These are phyloP conservation scores for Cadophora sp. DNA, from an alignment of 2,329 filamentous ascomycete genomes.

Conservation along the genomic window DNA sequence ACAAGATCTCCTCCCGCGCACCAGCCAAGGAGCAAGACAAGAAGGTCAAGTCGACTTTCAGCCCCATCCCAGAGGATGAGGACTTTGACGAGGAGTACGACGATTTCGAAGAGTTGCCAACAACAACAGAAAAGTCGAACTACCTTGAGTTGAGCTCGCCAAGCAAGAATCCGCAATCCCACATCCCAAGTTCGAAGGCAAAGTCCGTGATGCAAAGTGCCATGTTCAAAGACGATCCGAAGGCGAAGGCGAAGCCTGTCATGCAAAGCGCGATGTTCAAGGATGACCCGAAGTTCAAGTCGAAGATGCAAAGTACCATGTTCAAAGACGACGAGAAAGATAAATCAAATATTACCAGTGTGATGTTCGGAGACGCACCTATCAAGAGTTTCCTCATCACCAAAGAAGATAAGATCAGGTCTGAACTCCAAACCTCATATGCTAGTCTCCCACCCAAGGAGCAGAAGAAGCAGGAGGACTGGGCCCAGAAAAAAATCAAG, in stretches of 20 bases:
- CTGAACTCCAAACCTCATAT: not conserved
- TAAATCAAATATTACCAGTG: not conserved
- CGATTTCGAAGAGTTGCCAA: not conserved
- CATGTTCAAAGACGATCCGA: not conserved
- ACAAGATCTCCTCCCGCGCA: not conserved
- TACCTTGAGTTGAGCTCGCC: not conserved
- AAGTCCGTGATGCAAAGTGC: not conserved
- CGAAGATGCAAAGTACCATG: no score
- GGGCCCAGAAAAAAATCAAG: slow-evolving; percentile 45
- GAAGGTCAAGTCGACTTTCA: not conserved
- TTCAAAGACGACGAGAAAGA: not conserved
- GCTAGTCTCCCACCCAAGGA: slow-evolving; percentile 15
- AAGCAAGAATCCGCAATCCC: not conserved
- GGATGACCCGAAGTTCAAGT: not conserved
- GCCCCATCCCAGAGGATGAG: slow-evolving; percentile 2
- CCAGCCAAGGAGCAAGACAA: not conserved
- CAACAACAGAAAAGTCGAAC: not conserved
- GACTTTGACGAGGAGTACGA: not conserved
- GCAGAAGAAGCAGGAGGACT: slow-evolving; percentile 16
- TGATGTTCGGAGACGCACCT: not conserved
- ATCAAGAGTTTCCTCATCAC: not conserved
- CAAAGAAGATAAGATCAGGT: slow-evolving; percentile 19
- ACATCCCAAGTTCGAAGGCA: not conserved
- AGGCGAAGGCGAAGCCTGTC: not conserved
- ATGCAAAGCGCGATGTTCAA: not conserved